Conservation (phyloP, 345 rosid genomes). For the Populus tremula region DNA sequence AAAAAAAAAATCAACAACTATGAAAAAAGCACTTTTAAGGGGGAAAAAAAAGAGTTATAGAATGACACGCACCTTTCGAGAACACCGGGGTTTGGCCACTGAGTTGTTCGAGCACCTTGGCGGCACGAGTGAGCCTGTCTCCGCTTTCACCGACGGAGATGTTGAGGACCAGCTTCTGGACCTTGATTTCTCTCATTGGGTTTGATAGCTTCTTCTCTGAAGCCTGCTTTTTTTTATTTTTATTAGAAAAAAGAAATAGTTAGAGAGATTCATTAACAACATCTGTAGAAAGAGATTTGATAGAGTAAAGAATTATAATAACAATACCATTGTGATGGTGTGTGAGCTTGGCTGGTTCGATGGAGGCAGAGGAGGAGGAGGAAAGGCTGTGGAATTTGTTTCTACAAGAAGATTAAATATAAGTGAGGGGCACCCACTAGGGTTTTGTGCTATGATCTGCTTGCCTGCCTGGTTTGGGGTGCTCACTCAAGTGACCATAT, state of each 20-base stretch:
- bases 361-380: neutral
- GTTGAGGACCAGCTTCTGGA: slow-evolving; percentile 81
- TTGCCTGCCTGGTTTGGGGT: too few species aligned
- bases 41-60: too few species aligned
- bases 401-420: neutral
- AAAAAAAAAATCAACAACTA: too few species aligned
- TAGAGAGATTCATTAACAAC: neutral
- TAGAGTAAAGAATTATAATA: neutral
- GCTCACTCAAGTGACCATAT: neutral
- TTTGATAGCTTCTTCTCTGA: slow-evolving; percentile 81
- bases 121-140: slow-evolving; percentile 86
- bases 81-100: slow-evolving; percentile 84
- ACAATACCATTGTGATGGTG: slow-evolving; percentile 1
- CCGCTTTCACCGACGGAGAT: slow-evolving; percentile 92
- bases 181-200: slow-evolving; percentile 93
- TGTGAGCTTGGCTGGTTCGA: neutral
- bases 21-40: too few species aligned
- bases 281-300: neutral
- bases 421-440: neutral
- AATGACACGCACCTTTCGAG: slow-evolving; percentile 58
- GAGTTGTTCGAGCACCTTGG: slow-evolving; percentile 88
- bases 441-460: neutral
- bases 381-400: neutral
- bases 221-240: slow-evolving; percentile 34
- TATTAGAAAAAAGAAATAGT: neutral